Base-by-base conservation (phyloP, 139 green algal genomes). In the Micractinium conductrix region DNA sequence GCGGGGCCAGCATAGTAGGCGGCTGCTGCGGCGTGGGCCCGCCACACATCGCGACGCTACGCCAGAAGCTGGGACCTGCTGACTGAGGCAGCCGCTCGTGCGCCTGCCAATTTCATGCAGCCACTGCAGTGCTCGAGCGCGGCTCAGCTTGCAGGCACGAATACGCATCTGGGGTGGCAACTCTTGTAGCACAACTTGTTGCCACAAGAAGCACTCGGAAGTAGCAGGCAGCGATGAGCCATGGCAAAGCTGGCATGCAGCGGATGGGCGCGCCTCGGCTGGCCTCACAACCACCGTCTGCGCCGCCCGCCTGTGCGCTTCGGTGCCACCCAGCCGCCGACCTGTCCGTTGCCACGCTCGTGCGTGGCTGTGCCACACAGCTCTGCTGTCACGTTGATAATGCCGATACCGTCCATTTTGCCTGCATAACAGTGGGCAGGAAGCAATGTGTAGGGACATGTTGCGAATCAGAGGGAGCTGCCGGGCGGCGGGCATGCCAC, bases 1-100 rank as follows among this genome's bases (percentile, higher is more conserved):
- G 58, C 10, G 92, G 91, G 1, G 90, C 92, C 5, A 75, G 55
- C 26, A 81, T 95, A 5, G 74, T 95, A 22, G 92, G 92, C 26
- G 92, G 92, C 37, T 95, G 92, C 78, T 95, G 92, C 60, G 92
- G 92, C 0, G 85, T 93, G 24, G 88, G 90, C 19, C 90, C 92
- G 2, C 53, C 74, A 33, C 91, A 95, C 67, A 91, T 94, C 24
- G 70, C 37, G 4, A 21, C 30, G 26, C 43, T 79, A 43, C 44
- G 55, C 24, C 26, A 17, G 40, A 28, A 17, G 28, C 24, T 55
- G 24, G 33, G 24, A 68, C 24, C 19, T 37, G 26, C 60, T 8
- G 65, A 38, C 8, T n/a, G n/a, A n/a, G n/a, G n/a, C n/a, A n/a
- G n/a, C n/a, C n/a, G n/a, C n/a, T n/a, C n/a, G n/a, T n/a, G n/a